Percentiles rank a stretch among this genome's conserved stretches.
Evolutionary conservation across 1,284 basidiomycete genomes (phyloP).

Genomic region (Heliocybe sulcata): DNA sequence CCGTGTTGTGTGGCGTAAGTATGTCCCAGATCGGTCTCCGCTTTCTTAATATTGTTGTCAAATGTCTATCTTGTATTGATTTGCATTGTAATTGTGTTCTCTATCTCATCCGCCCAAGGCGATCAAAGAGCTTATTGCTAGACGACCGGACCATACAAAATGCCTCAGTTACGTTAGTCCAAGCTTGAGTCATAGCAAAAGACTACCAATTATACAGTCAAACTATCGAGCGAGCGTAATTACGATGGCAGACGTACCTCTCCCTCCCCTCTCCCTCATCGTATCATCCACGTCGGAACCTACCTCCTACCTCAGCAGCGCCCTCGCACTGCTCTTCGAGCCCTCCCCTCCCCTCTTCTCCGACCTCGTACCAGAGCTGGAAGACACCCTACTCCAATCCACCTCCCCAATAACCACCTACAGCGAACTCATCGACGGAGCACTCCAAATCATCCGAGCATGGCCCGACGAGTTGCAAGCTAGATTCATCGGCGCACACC

Average conservation of each 20-base stretch:
- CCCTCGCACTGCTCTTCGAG: constrained; percentile 62
- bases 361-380: constrained; percentile 45
- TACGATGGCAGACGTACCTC: neutral
- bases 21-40: neutral
- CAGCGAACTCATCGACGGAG: constrained; percentile 51
- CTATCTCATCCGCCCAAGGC: too few relatives aligned
- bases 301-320: constrained; percentile 22
- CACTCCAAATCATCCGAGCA: constrained; percentile 39
- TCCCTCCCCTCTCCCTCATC: neutral
- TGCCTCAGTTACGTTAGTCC: too few relatives aligned
- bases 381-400: constrained; percentile 12
- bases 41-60: too few relatives aligned
- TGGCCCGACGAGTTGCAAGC: constrained; percentile 60
- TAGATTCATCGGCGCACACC: constrained; percentile 76
- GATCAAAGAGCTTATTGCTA: too few relatives aligned
- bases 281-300: neutral
- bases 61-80: too few relatives aligned
- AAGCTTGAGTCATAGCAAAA: too few relatives aligned
- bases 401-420: constrained; percentile 35
- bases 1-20: neutral
- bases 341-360: constrained; percentile 52
- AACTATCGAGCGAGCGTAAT: neutral
- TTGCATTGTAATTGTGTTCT: too few relatives aligned
- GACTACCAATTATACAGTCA: too few relatives aligned
- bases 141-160: too few relatives aligned